These are phyloP conservation scores for Penicillium malachiteum DNA, from an alignment of 495 filamentous ascomycete species.

Conservation along the genomic window DNA sequence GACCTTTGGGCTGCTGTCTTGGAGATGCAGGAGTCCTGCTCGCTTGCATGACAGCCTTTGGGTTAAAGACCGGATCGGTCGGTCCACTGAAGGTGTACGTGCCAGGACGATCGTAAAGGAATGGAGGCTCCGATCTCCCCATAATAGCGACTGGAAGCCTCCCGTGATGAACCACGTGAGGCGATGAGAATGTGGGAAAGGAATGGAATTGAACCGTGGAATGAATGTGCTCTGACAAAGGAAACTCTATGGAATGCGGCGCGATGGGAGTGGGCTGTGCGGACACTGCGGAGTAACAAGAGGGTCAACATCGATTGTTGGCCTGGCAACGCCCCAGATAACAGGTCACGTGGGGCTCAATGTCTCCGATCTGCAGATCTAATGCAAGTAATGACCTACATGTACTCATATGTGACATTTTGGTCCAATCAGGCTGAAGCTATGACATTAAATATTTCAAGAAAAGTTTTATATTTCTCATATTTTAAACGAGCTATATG, in stretches of 20 bases:
- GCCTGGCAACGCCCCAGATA: slow-evolving; percentile 27
- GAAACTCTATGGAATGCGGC: slow-evolving; percentile 1
- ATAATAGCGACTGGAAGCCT: slow-evolving; percentile 43
- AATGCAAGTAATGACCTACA: not conserved
- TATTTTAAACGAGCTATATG: no score
- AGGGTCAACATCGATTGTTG: slow-evolving; percentile 36
- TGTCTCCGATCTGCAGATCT: slow-evolving; percentile 7
- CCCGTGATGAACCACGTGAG: slow-evolving; percentile 37
- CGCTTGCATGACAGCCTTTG: slow-evolving; percentile 75
- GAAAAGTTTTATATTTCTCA: no score
- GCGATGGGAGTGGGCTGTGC: slow-evolving; percentile 3
- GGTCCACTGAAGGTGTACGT: slow-evolving; percentile 50
- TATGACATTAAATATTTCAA: no score
- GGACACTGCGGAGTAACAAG: slow-evolving; percentile 6
- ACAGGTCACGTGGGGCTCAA: slow-evolving; percentile 27
- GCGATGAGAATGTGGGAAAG: slow-evolving; percentile 31
- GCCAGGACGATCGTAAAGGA: slow-evolving; percentile 65
- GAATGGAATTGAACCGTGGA: slow-evolving; percentile 20
- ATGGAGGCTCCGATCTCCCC: slow-evolving; percentile 65
- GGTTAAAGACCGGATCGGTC: slow-evolving; percentile 67
- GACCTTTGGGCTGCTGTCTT: slow-evolving; percentile 66
- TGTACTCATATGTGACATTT: no score
- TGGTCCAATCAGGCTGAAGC: no score
- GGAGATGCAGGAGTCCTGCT: slow-evolving; percentile 57
- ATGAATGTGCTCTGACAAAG: slow-evolving; percentile 28